phyloP scores from a whole-genome alignment of 2,329 filamentous ascomycete genomes.

The Triangularia setosa region DNA sequence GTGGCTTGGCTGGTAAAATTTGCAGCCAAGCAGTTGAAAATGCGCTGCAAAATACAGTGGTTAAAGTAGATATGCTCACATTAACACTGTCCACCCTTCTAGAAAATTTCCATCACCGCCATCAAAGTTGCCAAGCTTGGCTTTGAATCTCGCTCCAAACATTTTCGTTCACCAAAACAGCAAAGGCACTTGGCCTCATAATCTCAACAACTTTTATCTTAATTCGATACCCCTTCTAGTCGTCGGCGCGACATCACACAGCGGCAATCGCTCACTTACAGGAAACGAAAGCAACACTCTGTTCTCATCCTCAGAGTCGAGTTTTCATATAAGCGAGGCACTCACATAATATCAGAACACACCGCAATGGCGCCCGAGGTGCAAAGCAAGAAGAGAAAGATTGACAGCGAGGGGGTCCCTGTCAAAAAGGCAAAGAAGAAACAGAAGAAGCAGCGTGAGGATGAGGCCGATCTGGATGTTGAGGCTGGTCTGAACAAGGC shows the following conservation, averaged over 20 bases:
- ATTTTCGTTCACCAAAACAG: background rate
- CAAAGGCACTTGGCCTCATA: background rate
- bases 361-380: conserved; percentile 20
- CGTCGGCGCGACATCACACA: background rate
- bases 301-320: background rate
- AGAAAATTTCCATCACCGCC: conserved; percentile 4
- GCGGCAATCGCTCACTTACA: background rate
- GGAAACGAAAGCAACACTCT: background rate
- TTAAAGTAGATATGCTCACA: too few species aligned
- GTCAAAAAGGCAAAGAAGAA: conserved; percentile 42
- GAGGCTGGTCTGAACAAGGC: conserved; percentile 75
- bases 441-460: conserved; percentile 48
- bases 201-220: background rate
- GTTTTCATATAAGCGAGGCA: background rate
- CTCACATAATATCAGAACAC: conserved; percentile 4
- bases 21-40: background rate
- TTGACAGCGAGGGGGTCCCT: conserved; percentile 41
- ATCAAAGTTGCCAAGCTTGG: background rate
- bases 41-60: background rate
- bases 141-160: background rate
- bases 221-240: background rate
- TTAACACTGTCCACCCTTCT: background rate
- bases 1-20: background rate
- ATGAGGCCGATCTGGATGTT: conserved; percentile 58
- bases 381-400: conserved; percentile 53